These are phyloP conservation scores for Podospora appendiculata DNA, from an alignment of 495 filamentous ascomycete genomes.

Conservation along the genomic window DNA sequence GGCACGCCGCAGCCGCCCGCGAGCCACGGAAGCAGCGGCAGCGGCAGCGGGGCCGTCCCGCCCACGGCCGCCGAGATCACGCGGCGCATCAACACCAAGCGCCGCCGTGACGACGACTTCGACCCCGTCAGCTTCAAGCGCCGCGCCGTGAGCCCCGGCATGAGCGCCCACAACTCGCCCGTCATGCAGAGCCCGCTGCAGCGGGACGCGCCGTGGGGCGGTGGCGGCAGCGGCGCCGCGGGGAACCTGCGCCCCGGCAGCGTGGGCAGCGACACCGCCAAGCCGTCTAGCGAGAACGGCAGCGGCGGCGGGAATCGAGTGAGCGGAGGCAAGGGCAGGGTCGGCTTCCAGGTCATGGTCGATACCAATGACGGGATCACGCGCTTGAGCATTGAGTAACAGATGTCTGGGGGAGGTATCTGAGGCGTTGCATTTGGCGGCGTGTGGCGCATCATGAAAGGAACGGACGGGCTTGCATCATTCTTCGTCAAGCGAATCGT, in stretches of 20 bases:
- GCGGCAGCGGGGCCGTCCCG: slow-evolving; percentile 23
- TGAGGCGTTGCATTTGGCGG: no score
- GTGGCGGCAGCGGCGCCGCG: not conserved
- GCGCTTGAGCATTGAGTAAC: slow-evolving; percentile 26
- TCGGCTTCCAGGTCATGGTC: slow-evolving; percentile 91
- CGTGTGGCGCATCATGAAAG: no score
- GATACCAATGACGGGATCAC: slow-evolving; percentile 94
- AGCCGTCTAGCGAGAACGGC: slow-evolving; percentile 4
- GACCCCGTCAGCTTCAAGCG: slow-evolving; percentile 87
- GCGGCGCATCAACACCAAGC: slow-evolving; percentile 61
- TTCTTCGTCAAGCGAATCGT: no score
- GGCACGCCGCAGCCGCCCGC: slow-evolving; percentile 16
- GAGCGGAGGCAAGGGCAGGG: slow-evolving; percentile 37
- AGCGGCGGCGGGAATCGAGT: slow-evolving; percentile 23
- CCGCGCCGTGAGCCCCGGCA: slow-evolving; percentile 84
- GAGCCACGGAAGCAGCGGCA: slow-evolving; percentile 38
- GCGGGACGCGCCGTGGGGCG: slow-evolving; percentile 66
- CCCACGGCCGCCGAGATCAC: slow-evolving; percentile 60
- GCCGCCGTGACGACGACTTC: slow-evolving; percentile 84
- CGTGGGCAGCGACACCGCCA: slow-evolving; percentile 43
- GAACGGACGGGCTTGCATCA: no score
- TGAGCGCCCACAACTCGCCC: slow-evolving; percentile 85
- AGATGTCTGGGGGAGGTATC: not conserved
- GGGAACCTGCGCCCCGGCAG: slow-evolving; percentile 47
- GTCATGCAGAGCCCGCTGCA: slow-evolving; percentile 77